Evolutionary conservation across 2,329 filamentous ascomycete species (phyloP).

Genomic region (Lasiodiplodia hormozganensis): DNA sequence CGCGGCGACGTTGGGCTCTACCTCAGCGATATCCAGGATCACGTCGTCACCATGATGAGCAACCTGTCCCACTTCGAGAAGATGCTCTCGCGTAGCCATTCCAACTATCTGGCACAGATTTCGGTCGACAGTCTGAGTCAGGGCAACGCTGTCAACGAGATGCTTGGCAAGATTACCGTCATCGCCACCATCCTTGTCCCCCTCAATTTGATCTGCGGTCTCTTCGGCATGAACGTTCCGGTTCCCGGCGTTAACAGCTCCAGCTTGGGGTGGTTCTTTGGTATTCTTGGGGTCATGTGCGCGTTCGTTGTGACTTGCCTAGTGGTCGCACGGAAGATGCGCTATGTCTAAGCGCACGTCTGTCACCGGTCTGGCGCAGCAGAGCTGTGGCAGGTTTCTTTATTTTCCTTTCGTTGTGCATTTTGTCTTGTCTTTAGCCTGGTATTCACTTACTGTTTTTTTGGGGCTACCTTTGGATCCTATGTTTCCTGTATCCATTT

Average conservation of each 20-base stretch:
- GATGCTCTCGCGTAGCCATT: constrained; percentile 91
- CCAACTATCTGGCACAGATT: constrained; percentile 94
- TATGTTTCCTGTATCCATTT: neutral
- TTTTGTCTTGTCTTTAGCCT: neutral
- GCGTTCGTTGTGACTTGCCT: constrained; percentile 50
- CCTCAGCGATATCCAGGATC: constrained; percentile 96
- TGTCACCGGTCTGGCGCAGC: too few relatives aligned
- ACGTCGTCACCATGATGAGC: constrained; percentile 99
- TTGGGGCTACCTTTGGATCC: neutral
- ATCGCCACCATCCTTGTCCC: constrained; percentile 95
- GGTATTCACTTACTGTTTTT: neutral
- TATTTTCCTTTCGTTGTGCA: neutral
- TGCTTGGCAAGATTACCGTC: constrained; percentile 93
- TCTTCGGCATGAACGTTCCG: constrained; percentile 86
- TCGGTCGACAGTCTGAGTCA: constrained; percentile 90
- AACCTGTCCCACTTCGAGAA: constrained; percentile 97
- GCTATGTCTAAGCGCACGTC: constrained; percentile 33
- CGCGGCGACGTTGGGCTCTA: constrained; percentile 97
- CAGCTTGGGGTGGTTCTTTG: constrained; percentile 64
- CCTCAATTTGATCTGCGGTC: constrained; percentile 86
- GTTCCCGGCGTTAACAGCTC: constrained; percentile 60
- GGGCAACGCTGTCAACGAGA: constrained; percentile 85
- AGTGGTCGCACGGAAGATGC: constrained; percentile 51
- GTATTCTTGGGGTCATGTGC: constrained; percentile 64
- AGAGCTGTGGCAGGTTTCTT: neutral